Base-by-base conservation (phyloP, 192 early-diverging fungal species). In the Coemansia sp. region DNA sequence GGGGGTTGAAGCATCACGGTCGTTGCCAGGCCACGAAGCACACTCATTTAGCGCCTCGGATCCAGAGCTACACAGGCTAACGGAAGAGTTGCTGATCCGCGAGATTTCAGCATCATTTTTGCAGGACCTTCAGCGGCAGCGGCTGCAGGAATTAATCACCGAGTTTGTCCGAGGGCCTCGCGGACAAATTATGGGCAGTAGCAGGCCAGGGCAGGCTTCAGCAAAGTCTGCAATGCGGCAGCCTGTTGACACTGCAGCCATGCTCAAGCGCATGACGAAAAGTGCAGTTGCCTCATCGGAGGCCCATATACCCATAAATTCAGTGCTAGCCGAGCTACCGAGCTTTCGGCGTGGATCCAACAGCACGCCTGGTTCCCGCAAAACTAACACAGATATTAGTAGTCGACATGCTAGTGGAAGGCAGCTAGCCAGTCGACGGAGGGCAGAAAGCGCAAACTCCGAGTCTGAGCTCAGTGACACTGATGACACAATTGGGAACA, bases 91-190 rank as follows among this genome's bases (percentile, higher is more conserved):
- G 47, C 29, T 80, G 54, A 18, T 80, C 29, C 78, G 78, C 45
- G 78, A 80, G 22, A 58, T 80, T 11, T 80, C 78, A 20, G 62
- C 43, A 12, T 54, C 72, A 0, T 74, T 80, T 62, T 13, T 80
- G 23, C 72, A 68, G 51, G 68, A 80, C 13, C 16, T 80, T 3
- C 68, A 68, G 57, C 57, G 54, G 60, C 68, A 55, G 20, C 64
- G 59, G 45, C 45, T 80, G 18, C 65, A 58, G 3, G 27, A 63
- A 39, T 29, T 74, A 11, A 56, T 73, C 9, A 39, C 63, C 0
- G 65, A 62, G 2, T 71, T 71, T 67, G 14, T 64, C 24, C 62
- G 48, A 12, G 38, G 10, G 23, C 50, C 54, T 4, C 48, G 20
- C 48, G 26, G 10, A 14, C 37, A 5, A n/a, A 18, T 50, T 20